Conservation (phyloP, 805 yeast species). For the Yarrowia divulgata region DNA sequence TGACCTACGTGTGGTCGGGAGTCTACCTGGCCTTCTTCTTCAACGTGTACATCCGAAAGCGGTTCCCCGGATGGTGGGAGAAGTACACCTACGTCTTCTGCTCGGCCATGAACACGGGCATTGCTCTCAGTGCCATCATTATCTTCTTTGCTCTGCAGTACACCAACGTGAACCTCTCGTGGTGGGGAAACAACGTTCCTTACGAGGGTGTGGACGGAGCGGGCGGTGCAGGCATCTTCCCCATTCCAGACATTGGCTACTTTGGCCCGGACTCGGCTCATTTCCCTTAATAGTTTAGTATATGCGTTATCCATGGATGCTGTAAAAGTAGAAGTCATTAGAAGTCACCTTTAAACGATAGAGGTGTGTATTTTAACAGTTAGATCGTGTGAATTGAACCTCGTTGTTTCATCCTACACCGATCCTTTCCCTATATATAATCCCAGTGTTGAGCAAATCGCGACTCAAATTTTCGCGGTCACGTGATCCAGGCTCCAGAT, state of each 20-base stretch:
- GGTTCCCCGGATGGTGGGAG: constrained; percentile 59
- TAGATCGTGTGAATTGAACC: too few relatives aligned
- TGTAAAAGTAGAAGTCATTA: too few relatives aligned
- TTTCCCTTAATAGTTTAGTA: constrained; percentile 40
- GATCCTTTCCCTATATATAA: too few relatives aligned
- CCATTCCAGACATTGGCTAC: constrained; percentile 15
- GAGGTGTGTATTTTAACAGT: too few relatives aligned
- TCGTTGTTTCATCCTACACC: too few relatives aligned
- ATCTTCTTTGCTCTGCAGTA: constrained; percentile 56
- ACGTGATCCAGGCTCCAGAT: too few relatives aligned
- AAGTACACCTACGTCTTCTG: constrained; percentile 60
- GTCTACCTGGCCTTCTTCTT: constrained; percentile 54
- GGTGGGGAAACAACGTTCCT: constrained; percentile 62
- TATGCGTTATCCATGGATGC: too few relatives aligned
- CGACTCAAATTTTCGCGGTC: too few relatives aligned
- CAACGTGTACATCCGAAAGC: constrained; percentile 54
- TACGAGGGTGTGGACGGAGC: constrained; percentile 22
- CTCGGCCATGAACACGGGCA: constrained; percentile 59
- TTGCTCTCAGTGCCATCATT: constrained; percentile 57
- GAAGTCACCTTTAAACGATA: too few relatives aligned
- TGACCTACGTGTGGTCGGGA: constrained; percentile 55
- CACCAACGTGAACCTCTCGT: constrained; percentile 49
- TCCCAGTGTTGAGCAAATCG: too few relatives aligned
- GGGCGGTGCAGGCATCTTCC: constrained; percentile 12
- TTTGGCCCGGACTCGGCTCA: constrained; percentile 41